Evolutionary conservation across 208 protist species (phyloP).

Genomic region (Acanthamoeba royreba): DNA sequence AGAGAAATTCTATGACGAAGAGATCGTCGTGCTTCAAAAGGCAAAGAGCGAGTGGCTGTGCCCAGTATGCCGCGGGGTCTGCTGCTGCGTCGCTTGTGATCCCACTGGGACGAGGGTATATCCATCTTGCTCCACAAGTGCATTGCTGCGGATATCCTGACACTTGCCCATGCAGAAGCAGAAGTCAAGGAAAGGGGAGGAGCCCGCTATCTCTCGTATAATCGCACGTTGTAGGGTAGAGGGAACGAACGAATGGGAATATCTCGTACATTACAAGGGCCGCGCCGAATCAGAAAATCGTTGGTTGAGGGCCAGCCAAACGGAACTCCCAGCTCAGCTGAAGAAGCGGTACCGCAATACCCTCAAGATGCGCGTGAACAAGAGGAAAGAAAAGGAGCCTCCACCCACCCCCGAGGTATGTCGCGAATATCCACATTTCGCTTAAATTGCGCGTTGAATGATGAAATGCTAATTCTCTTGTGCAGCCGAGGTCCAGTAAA

Average conservation of each 20-base stretch:
- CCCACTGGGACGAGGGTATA: no score
- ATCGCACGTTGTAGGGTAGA: background rate
- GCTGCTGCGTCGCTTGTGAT: background rate
- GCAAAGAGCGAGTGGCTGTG: slow-evolving; percentile 4
- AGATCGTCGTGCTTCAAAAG: slow-evolving; percentile 29
- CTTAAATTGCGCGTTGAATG: background rate
- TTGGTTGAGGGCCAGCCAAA: background rate
- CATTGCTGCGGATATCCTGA: background rate
- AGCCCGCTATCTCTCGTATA: background rate
- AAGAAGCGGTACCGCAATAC: background rate
- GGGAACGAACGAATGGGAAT: slow-evolving; percentile 22
- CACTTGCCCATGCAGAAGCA: no score
- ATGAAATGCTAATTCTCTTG: background rate
- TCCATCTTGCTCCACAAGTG: no score
- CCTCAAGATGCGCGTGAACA: slow-evolving; percentile 5
- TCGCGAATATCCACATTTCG: background rate
- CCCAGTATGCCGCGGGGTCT: background rate
- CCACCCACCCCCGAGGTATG: background rate
- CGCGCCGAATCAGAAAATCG: background rate
- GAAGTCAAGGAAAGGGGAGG: background rate
- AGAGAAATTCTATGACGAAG: slow-evolving; percentile 32
- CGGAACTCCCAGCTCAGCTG: background rate
- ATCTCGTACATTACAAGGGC: background rate
- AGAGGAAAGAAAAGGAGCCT: background rate
- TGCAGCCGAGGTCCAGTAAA: background rate